Evolutionary conservation across 2,329 filamentous ascomycete genomes (phyloP).

Genomic region (Lasiodiplodia hormozganensis): DNA sequence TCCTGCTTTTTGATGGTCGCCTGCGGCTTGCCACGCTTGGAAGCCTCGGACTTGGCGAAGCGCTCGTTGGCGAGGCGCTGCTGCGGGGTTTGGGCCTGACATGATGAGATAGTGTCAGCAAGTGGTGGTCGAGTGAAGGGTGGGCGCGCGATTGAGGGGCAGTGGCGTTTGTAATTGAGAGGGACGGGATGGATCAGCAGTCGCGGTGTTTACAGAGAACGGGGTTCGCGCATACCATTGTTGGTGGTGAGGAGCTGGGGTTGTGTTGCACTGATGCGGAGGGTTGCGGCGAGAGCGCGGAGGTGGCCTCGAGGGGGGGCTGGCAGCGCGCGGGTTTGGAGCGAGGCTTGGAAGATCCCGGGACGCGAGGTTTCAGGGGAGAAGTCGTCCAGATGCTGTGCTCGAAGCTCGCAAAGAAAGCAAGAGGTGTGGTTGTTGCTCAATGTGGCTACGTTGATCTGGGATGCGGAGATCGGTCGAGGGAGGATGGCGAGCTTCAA

Average conservation of each 20-base stretch:
- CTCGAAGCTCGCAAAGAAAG: not conserved
- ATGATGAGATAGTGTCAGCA: not conserved
- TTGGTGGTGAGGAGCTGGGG: slow-evolving; percentile 5
- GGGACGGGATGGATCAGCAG: not conserved
- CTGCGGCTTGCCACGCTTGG: slow-evolving; percentile 73
- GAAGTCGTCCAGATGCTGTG: not conserved
- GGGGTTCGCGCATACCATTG: slow-evolving; percentile 4
- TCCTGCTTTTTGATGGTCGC: slow-evolving; percentile 59
- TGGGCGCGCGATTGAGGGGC: not conserved
- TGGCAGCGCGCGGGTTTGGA: slow-evolving; percentile 3
- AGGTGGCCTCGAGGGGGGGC: slow-evolving; percentile 12
- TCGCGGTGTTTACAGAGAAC: not conserved
- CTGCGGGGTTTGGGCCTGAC: slow-evolving; percentile 80
- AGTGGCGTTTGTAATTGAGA: not conserved
- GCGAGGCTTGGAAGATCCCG: not conserved
- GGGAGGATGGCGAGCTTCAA: slow-evolving; percentile 12
- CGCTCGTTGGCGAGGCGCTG: slow-evolving; percentile 82
- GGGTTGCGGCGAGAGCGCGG: slow-evolving; percentile 18
- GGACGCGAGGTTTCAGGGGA: not conserved
- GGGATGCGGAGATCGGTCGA: slow-evolving; percentile 16
- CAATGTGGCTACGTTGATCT: slow-evolving; percentile 26
- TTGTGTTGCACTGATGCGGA: not conserved
- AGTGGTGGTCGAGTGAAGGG: not conserved
- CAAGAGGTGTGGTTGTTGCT: not conserved
- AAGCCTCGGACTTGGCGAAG: slow-evolving; percentile 76